Evolutionary conservation across 192 early-diverging fungal genomes (phyloP), one percentile per base, ranked within the genome.

Genomic region (Coemansia sp.): DNA sequence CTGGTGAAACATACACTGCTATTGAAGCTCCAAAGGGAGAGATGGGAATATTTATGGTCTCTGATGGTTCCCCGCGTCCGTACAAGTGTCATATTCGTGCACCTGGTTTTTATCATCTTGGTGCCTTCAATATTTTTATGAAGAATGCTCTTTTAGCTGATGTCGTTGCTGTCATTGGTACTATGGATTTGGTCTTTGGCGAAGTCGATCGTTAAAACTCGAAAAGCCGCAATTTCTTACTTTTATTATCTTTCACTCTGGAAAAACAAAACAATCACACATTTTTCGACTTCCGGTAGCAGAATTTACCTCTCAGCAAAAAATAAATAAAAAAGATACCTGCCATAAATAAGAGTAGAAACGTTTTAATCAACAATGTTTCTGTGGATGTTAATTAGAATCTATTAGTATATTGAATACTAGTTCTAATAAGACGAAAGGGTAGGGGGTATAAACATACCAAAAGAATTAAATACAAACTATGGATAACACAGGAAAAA

Each of bases 21-120:
- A 90, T 97, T 71, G 97, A 99, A 76, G 95, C 95, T 7, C 97
- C 97, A 58, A 99, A 99, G 86, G 97, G 97, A 67, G 97, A 99
- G 70, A 97, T 99, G 74, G 97, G 95, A 61, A 91, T 96, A 7
- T 94, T 91, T 80, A 83, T 98, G 59, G 89, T 98, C 18, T 92
- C 91, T 32, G 94, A 96, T 64, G 97, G 97, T 0, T 88, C 89
- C 49, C 94, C 93, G 81, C 86, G 89, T 56, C 97, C 97, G 56
- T 99, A 99, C 86, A 86, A 95, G 69, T 97, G 95, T 84, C 95
- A 97, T 74, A 96, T 99, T 78, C 87, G 89, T 69, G 94, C 97
- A 16, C 97, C 97, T 26, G 97, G 97, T 28, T 97, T 93, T 82
- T 87, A 88, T 53, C 97, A 99, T 75, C 82, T 99, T 69, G 88